Base-by-base conservation (phyloP, 345 rosid species). In the rapeseed (Brassica napus) region DNA sequence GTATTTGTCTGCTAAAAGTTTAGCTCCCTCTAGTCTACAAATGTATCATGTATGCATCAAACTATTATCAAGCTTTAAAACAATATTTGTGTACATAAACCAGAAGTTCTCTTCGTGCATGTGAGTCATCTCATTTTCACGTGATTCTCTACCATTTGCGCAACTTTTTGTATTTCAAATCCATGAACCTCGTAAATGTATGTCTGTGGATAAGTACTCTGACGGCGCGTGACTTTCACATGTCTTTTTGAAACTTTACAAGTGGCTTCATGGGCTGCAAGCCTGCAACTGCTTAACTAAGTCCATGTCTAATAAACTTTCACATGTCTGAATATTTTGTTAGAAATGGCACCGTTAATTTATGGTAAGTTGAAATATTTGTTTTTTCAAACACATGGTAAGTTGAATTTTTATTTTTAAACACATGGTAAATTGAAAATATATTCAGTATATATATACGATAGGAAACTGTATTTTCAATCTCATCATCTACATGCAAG, bases 151-250 rank as follows among this genome's bases (percentile, higher is more conserved):
- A 61, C 69, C 30, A 77, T 44, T 59, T 26, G 0, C 31, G 10
- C 31, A 54, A 9, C 2, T 4, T 5, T 62, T 6, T 61, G 31
- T 32, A 30, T 8, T 14, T 2, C 12, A 52, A 16, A 68, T 61
- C 69, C 75, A 69, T 69, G 75, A 61, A 47, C 21, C 69, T 77
- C 37, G 75, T 77, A 3, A 77, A 61, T 69, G 60, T 14, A 11
- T 3, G 55, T 42, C 4, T 37, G 58, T 62, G 58, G 71, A 52
- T 71, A 54, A 77, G 58, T 69, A 61, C 69, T 47, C 44, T 47
- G 62, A 8, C 71, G 54, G 71, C 57, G 59, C 23, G 80, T 77
- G 80, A 70, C 39, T 62, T 34, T 77, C 71, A 71, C 71, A 37
- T 63, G 59, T 63, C 5, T 32, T 16, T 14, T 24, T 28, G 0